Conservation (phyloP, 1,284 basidiomycete genomes). For the Vanrija pseudolonga region DNA sequence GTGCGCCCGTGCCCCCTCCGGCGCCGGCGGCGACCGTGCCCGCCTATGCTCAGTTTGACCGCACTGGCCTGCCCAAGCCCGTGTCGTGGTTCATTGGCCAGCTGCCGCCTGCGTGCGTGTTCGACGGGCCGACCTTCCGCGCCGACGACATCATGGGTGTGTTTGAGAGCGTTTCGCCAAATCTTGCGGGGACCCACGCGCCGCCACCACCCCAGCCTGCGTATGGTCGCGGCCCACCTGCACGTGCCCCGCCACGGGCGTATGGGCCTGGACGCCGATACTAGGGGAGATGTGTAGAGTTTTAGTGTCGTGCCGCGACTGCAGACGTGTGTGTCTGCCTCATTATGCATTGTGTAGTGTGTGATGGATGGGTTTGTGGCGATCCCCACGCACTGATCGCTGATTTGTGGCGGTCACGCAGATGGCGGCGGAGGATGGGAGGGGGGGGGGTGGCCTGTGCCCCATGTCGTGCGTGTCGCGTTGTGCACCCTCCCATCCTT, state of each 20-base stretch:
- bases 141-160: slow-evolving; percentile 80
- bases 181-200: background rate
- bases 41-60: slow-evolving; percentile 51
- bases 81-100: slow-evolving; percentile 76
- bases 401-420: no score
- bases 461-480: no score
- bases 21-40: background rate
- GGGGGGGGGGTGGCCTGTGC: no score
- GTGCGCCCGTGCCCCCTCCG: background rate
- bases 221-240: background rate
- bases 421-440: no score
- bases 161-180: slow-evolving; percentile 30
- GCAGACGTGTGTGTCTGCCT: no score
- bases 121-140: slow-evolving; percentile 83
- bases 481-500: background rate
- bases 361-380: no score
- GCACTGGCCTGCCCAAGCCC: slow-evolving; percentile 60
- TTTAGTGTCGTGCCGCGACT: background rate
- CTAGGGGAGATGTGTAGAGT: background rate
- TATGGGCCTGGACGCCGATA: background rate
- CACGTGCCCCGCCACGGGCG: background rate
- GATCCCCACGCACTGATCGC: no score
- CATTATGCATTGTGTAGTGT: no score
- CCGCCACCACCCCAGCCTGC: background rate
- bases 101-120: slow-evolving; percentile 64